Percentiles rank a stretch among this genome's conserved stretches.
Conservation (phyloP, 495 filamentous ascomycete genomes). For the Penicillium cataractarum region DNA sequence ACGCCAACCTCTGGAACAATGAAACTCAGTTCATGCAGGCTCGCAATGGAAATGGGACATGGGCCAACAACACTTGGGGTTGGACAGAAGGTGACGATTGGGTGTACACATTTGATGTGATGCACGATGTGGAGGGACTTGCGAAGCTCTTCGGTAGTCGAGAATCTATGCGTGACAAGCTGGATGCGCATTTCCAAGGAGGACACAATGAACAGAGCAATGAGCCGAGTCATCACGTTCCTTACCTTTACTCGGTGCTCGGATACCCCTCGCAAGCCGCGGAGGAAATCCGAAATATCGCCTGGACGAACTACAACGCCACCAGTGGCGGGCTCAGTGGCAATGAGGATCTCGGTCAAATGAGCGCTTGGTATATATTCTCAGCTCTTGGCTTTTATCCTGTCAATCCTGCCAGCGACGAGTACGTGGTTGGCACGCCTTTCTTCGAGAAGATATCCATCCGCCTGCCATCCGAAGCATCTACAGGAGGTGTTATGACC, state of each 20-base stretch:
- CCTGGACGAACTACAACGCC: conserved; percentile 34
- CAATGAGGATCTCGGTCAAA: conserved; percentile 36
- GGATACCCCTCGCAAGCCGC: conserved; percentile 27
- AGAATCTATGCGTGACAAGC: conserved; percentile 22
- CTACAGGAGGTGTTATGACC: conserved; percentile 19
- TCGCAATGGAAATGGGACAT: conserved; percentile 32
- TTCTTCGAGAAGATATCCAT: conserved; percentile 33
- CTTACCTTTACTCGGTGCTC: conserved; percentile 30
- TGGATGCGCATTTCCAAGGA: conserved; percentile 32
- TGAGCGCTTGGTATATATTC: conserved; percentile 36
- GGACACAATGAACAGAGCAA: conserved; percentile 35
- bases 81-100: conserved; percentile 37
- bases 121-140: conserved; percentile 31
- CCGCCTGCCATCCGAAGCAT: conserved; percentile 19
- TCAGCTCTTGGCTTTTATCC: conserved; percentile 35
- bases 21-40: conserved; percentile 36
- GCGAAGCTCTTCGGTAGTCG: conserved; percentile 26
- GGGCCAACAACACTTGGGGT: conserved; percentile 30
- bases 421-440: conserved; percentile 31
- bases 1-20: conserved; percentile 31
- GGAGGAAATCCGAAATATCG: conserved; percentile 24
- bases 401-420: conserved; percentile 32
- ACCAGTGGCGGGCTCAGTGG: conserved; percentile 33
- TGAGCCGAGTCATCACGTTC: conserved; percentile 35
- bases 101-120: conserved; percentile 37